Base-by-base conservation (phyloP, 208 protist species). In the Trypanosoma grayi region DNA sequence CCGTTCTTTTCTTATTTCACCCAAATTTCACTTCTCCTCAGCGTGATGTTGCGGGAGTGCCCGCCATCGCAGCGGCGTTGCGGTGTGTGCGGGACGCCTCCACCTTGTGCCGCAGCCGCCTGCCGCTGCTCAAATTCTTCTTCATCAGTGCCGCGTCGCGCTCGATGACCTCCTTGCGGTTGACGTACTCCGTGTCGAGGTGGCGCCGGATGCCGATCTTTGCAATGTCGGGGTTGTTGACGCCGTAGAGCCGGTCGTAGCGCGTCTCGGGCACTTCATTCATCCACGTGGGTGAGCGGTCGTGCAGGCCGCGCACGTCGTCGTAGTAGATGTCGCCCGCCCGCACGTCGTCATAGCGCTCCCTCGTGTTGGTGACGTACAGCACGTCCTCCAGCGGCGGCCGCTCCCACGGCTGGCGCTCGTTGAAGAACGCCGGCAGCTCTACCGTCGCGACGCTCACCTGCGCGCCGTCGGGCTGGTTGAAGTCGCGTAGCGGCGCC, bases 261-360 rank as follows among this genome's bases (percentile, higher is more conserved):
- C 90, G 86, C n/a, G 86, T 95, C 69, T 95, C 70, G 0, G 85
- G 90, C 25, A 92, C 83, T 65, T 95, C 79, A 55, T 80, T 90
- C 79, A 92, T 87, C 90, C 90, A 93, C 33, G 76, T 91, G 3
- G 68, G 66, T 45, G 83, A 87, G 58, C 90, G 81, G 51, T 86
- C 85, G 64, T 95, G 86, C 33, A 95, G 45, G 46, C 70, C 69
- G 36, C 60, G 68, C 10, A 52, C 66, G 22, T 87, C 78, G 43
- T 87, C 73, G 57, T 90, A 80, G 77, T 94, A 94, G 51, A 92
- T 91, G 53, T 94, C 88, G 30, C 88, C 85, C 9, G 72, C 70
- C 0, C 88, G 82, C 30, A 92, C 88, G 56, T 94, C 88, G 13
- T 83, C 88, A 27, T 70, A 67, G 25, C 85, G 80, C 65, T 94